These are phyloP conservation scores for Tolypocladium ophioglossoides DNA, from an alignment of 2,329 filamentous ascomycete genomes.

Conservation along the genomic window DNA sequence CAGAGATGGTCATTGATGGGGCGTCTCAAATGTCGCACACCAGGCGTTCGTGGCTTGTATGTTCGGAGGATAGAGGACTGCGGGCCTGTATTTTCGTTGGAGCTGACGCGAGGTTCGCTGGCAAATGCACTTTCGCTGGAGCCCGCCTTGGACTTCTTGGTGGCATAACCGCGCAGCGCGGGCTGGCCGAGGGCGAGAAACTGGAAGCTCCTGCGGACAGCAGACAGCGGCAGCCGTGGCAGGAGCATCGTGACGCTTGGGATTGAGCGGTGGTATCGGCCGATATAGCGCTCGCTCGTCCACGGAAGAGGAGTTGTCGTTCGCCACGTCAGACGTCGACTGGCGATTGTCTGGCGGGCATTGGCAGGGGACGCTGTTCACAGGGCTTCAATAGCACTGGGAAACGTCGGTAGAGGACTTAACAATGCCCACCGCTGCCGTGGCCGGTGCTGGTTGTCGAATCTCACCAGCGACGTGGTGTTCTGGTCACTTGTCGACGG, in stretches of 20 bases:
- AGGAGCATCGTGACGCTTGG: slow-evolving; percentile 17
- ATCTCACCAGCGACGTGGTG: background rate
- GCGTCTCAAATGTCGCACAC: slow-evolving; percentile 80
- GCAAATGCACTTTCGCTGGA: slow-evolving; percentile 5
- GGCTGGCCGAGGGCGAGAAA: slow-evolving; percentile 16
- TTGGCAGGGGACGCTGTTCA: background rate
- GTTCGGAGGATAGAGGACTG: slow-evolving; percentile 54
- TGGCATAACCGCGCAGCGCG: slow-evolving; percentile 20
- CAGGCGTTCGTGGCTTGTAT: slow-evolving; percentile 89
- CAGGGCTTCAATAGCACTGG: background rate
- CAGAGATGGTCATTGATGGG: slow-evolving; percentile 95
- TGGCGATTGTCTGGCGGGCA: background rate
- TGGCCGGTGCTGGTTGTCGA: background rate
- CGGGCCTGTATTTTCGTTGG: slow-evolving; percentile 12
- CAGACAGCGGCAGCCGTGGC: slow-evolving; percentile 16
- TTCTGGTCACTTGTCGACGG: background rate
- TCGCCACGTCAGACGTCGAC: background rate
- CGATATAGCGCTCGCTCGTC: background rate
- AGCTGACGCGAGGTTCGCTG: slow-evolving; percentile 10
- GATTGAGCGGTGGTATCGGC: background rate
- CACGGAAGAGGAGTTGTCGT: background rate
- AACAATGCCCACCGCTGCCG: background rate
- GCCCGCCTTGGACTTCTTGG: slow-evolving; percentile 11
- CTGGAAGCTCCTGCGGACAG: slow-evolving; percentile 16
- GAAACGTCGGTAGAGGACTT: background rate